Base-by-base conservation (phyloP, 768 basidiomycete genomes). In the Symmetrospora coprosmae region DNA sequence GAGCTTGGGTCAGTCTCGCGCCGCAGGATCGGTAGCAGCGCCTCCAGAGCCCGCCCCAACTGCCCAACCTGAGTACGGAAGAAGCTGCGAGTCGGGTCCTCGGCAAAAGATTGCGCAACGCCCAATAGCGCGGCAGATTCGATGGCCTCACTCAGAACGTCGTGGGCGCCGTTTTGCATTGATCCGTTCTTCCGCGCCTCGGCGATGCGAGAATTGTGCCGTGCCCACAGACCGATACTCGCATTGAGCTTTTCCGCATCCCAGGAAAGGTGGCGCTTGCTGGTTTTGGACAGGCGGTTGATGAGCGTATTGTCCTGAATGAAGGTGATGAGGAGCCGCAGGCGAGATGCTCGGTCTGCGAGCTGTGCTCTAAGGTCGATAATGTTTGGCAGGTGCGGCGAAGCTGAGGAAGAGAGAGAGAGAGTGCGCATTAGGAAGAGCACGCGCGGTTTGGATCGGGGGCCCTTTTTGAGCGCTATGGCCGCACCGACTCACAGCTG, bases 231-330 rank as follows among this genome's bases (percentile, higher is more conserved):
- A 38, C 85, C 82, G 62, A 83, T 80, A 4, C 80, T 82, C 1
- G 87, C 85, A 63, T 83, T 83, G 17, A 92, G 76, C 67, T 86
- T 87, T 72, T 94, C 91, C 1, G 87, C 87, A 68, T 94, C 85
- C 19, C 78, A 79, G 35, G 82, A 83, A 17, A 96, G 75, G 27
- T 77, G 76, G 66, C 89, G 82, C 19, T 88, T 80, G 61, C 82
- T 81, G 37, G 77, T 72, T 74, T 87, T 87, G 7, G 89, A 84
- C 72, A 92, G 82, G 87, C 91, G 67, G 21, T 1, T 11, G 34
- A 91, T 74, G 4, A 83, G 83, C 0, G 79, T 82, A 71, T 92
- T 92, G 51, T 86, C 83, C 43, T 88, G 86, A 67, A 94, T 85
- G 70, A 89, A 92, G 25, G 78, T 78, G 65, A 92, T 86, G n/a